Conservation (phyloP, 208 protist genomes). For the Herpetomonas tarakana region DNA sequence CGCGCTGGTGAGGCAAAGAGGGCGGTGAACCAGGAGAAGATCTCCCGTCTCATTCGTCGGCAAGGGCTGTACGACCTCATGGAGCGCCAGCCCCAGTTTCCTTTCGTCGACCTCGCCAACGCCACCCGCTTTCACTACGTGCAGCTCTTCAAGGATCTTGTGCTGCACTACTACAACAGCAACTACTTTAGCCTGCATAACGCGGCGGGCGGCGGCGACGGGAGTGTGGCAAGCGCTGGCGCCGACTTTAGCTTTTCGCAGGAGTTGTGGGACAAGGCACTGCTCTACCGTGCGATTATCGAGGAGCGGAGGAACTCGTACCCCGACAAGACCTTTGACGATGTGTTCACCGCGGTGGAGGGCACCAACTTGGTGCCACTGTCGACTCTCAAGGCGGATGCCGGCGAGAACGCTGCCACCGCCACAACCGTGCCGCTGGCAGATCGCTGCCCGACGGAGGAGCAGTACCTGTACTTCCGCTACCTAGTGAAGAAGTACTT, state of each 20-base stretch:
- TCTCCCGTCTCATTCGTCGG: constrained; percentile 43
- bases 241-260: constrained; percentile 9
- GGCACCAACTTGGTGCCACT: background rate
- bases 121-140: constrained; percentile 68
- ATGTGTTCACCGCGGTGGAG: constrained; percentile 62
- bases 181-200: background rate
- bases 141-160: constrained; percentile 81
- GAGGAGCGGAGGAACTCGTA: constrained; percentile 62
- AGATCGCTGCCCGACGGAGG: constrained; percentile 33
- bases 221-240: background rate
- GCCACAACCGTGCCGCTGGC: background rate
- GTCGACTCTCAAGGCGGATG: constrained; percentile 1
- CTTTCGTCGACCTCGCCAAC: constrained; percentile 69
- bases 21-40: constrained; percentile 38
- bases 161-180: constrained; percentile 34
- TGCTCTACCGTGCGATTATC: constrained; percentile 80
- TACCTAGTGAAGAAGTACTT: constrained; percentile 79
- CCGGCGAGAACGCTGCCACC: background rate
- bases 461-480: constrained; percentile 71
- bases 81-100: constrained; percentile 85
- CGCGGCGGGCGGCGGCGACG: background rate
- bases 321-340: constrained; percentile 46
- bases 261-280: constrained; percentile 81
- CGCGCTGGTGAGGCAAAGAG: constrained; percentile 46
- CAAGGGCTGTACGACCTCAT: constrained; percentile 78